A percentile compares a stretch with the other conserved stretches of the same genome.
Evolutionary conservation across 2,329 filamentous ascomycete genomes (phyloP).

Genomic region (Rhexocercosporidium sp.): DNA sequence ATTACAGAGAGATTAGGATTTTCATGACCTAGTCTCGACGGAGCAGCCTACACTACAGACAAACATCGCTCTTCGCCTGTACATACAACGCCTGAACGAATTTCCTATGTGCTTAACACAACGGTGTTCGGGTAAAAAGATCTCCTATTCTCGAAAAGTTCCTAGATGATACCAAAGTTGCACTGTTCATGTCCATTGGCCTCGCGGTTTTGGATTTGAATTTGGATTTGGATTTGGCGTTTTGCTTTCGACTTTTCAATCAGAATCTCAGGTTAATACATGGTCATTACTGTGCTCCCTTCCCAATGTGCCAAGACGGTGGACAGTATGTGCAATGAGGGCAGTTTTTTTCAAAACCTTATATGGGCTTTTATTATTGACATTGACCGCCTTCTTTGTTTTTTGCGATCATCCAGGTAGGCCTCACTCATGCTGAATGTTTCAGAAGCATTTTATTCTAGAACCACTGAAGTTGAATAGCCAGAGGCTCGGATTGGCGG

Average conservation of each 20-base stretch:
- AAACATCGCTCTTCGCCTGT: slow-evolving; percentile 19
- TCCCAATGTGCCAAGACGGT: neutral
- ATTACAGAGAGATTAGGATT: neutral
- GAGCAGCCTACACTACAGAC: neutral
- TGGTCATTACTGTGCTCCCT: neutral
- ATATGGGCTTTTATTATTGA: neutral
- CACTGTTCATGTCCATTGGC: neutral
- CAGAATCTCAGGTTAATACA: neutral
- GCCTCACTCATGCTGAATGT: too few relatives aligned
- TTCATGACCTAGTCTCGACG: neutral
- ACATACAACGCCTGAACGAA: slow-evolving; percentile 17
- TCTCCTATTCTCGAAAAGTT: slow-evolving; percentile 22
- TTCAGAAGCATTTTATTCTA: too few relatives aligned
- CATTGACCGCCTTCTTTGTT: neutral
- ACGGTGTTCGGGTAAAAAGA: slow-evolving; percentile 22
- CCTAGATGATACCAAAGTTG: slow-evolving; percentile 18
- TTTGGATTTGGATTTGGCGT: slow-evolving; percentile 4
- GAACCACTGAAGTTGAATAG: neutral
- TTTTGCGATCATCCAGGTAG: neutral
- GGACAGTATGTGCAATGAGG: neutral
- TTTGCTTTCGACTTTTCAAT: neutral
- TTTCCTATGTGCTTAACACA: neutral
- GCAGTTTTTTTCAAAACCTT: neutral
- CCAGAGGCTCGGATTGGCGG: slow-evolving; percentile 4
- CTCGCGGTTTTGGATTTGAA: neutral